Evolutionary conservation across 768 basidiomycete species (phyloP).

Genomic region (Phaeolepiota aurea): DNA sequence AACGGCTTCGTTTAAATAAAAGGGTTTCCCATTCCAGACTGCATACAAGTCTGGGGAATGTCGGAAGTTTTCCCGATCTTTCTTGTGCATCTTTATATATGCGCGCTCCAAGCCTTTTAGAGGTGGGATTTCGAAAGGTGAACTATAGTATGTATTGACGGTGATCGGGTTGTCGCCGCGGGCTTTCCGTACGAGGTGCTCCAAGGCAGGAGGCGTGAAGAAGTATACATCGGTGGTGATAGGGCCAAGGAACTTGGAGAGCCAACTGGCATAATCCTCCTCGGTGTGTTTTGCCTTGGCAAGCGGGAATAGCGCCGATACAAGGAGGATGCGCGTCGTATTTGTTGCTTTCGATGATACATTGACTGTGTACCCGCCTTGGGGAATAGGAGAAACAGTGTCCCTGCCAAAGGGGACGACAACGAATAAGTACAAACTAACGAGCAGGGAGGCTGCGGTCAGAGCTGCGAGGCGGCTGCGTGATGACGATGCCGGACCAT

Average conservation of each 20-base stretch:
- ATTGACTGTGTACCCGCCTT: not conserved
- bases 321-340: slow-evolving; percentile 33
- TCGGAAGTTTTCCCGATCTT: slow-evolving; percentile 32
- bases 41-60: slow-evolving; percentile 46
- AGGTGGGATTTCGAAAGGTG: slow-evolving; percentile 42
- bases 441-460: not conserved
- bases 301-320: slow-evolving; percentile 47
- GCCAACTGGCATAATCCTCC: slow-evolving; percentile 36
- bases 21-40: slow-evolving; percentile 48
- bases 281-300: slow-evolving; percentile 39
- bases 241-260: slow-evolving; percentile 30
- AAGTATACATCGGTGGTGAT: slow-evolving; percentile 47
- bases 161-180: slow-evolving; percentile 23
- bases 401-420: not conserved
- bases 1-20: slow-evolving; percentile 34
- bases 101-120: slow-evolving; percentile 19
- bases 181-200: slow-evolving; percentile 18
- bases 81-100: slow-evolving; percentile 33
- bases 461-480: not conserved
- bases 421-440: not conserved
- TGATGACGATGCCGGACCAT: no score
- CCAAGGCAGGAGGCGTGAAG: slow-evolving; percentile 35
- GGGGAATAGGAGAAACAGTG: not conserved
- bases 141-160: slow-evolving; percentile 35
- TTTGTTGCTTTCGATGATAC: no score